Evolutionary conservation across 2,329 filamentous ascomycete genomes (phyloP).

Genomic region (Curvularia sp.): DNA sequence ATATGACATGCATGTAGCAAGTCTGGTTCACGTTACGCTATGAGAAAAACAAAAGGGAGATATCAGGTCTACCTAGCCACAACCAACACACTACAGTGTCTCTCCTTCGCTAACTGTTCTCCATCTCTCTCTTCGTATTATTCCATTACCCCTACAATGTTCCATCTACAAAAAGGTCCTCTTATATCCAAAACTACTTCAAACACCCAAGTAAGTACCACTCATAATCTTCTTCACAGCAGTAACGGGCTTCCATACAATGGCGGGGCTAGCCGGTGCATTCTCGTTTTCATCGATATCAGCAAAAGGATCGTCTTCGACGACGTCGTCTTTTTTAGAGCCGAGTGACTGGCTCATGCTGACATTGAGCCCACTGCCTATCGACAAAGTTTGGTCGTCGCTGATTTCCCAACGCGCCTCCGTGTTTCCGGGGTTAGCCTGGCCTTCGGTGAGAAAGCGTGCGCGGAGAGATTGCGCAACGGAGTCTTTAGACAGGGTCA

Average conservation of each 20-base stretch:
- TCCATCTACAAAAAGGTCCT: neutral
- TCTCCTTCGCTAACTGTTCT: neutral
- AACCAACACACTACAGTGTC: neutral
- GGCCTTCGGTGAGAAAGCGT: conserved; percentile 76
- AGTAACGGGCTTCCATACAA: conserved; percentile 44
- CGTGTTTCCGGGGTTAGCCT: conserved; percentile 74
- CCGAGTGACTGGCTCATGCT: conserved; percentile 50
- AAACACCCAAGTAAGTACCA: conserved; percentile 50
- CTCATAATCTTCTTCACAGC: conserved; percentile 49
- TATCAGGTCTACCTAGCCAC: neutral
- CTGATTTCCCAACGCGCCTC: conserved; percentile 82
- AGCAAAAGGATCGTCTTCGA: conserved; percentile 73
- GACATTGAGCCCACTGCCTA: conserved; percentile 70
- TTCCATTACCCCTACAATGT: neutral
- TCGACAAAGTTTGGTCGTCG: conserved; percentile 56
- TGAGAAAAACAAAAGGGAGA: neutral
- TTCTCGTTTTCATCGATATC: conserved; percentile 60
- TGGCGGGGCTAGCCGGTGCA: conserved; percentile 32
- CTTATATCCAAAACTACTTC: neutral
- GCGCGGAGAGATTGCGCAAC: conserved; percentile 79
- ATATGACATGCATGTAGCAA: neutral
- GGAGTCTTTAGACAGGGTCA: conserved; percentile 67
- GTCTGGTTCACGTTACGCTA: conserved; percentile 1
- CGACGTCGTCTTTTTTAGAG: conserved; percentile 52
- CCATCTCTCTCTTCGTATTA: neutral